A percentile compares a stretch with the other conserved stretches of the same genome.
Evolutionary conservation across 192 early-diverging fungal genomes (phyloP).

Genomic region (Mortierella antarctica): DNA sequence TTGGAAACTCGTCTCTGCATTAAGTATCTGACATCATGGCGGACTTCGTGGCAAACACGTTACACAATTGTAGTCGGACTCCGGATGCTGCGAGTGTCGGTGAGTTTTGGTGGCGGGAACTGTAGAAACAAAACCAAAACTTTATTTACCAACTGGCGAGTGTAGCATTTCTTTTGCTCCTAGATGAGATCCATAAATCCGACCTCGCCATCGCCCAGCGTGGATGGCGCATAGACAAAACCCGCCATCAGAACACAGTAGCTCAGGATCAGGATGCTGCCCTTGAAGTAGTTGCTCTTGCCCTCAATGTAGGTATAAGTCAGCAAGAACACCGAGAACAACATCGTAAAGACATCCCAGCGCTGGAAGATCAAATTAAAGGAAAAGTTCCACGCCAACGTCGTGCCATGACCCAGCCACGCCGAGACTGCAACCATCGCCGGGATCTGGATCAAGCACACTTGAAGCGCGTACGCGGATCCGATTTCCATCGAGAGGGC

Average conservation of each 20-base stretch:
- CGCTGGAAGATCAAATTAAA: slow-evolving; percentile 55
- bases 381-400: slow-evolving; percentile 30
- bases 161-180: background rate
- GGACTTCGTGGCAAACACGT: too few relatives aligned
- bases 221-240: slow-evolving; percentile 76
- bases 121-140: too few relatives aligned
- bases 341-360: slow-evolving; percentile 58
- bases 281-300: slow-evolving; percentile 98
- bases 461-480: slow-evolving; percentile 95
- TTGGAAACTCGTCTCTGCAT: too few relatives aligned
- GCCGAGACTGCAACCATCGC: slow-evolving; percentile 88
- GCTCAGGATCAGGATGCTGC: slow-evolving; percentile 84
- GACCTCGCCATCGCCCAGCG: slow-evolving; percentile 14
- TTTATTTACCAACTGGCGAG: background rate
- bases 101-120: too few relatives aligned
- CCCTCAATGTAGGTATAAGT: slow-evolving; percentile 97
- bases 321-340: slow-evolving; percentile 74
- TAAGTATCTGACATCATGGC: too few relatives aligned
- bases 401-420: slow-evolving; percentile 56
- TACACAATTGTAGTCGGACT: too few relatives aligned
- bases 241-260: slow-evolving; percentile 86
- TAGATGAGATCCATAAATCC: slow-evolving; percentile 1
- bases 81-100: too few relatives aligned
- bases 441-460: slow-evolving; percentile 95
- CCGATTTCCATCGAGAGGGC: slow-evolving; percentile 91